A percentile compares a stretch with the other conserved stretches of the same genome.
Conservation (phyloP, 805 yeast species). For the Barnettozyma populi region DNA sequence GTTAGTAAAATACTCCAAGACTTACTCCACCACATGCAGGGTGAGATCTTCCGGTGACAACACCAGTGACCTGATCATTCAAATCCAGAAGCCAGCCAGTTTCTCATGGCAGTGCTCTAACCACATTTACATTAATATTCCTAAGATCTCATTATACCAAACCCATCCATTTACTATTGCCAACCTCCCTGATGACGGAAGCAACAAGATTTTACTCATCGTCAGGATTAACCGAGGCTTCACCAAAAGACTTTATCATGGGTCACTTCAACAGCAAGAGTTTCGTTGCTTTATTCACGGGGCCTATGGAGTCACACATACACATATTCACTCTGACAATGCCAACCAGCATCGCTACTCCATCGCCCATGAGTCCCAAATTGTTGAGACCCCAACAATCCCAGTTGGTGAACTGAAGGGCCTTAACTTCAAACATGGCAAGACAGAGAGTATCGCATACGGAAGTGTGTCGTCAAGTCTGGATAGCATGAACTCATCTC, state of each 20-base stretch:
- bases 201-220: constrained; percentile 8
- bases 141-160: constrained; percentile 16
- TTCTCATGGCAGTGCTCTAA: constrained; percentile 20
- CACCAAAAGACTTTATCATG: constrained; percentile 17
- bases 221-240: constrained; percentile 22
- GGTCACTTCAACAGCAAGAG: background rate
- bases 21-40: background rate
- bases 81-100: constrained; percentile 3
- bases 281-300: constrained; percentile 24
- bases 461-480: constrained; percentile 4
- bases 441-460: constrained; percentile 1
- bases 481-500: background rate
- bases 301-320: constrained; percentile 22
- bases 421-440: background rate
- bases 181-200: constrained; percentile 7
- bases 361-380: constrained; percentile 1
- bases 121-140: constrained; percentile 23
- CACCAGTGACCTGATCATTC: constrained; percentile 3
- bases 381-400: background rate
- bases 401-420: background rate
- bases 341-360: background rate
- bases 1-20: constrained; percentile 5
- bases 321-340: constrained; percentile 6
- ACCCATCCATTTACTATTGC: constrained; percentile 28
- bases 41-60: constrained; percentile 1